Evolutionary conservation across 495 filamentous ascomycete species (phyloP), one percentile per base, ranked within the genome.

Genomic region (Clavariopsis aquatica): DNA sequence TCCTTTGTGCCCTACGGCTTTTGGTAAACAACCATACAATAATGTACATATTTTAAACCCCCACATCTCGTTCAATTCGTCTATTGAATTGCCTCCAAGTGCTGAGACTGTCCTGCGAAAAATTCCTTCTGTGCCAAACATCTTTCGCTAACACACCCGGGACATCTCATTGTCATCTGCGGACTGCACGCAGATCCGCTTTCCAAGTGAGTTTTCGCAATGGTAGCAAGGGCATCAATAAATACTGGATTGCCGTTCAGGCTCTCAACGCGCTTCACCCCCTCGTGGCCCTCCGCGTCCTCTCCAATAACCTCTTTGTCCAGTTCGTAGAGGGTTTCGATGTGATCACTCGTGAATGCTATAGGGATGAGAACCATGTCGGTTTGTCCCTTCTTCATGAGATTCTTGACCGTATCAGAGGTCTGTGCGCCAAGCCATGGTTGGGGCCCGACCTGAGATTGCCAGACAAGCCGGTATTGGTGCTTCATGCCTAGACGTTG

Each of bases 351-450:
- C 0, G 95, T 99, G 72, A 99, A 99, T 10, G 95, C 95, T 61
- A 99, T 94, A 1, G 95, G 95, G 62, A 99, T 92, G 2, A 99
- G 81, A 7, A 97, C 81, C 28, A 99, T 79, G 71, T 99, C 91
- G 28, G 88, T 93, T 72, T 96, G 89, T 1, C 92, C 93, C 73
- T 94, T 91, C 71, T 89, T 85, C 57, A 98, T 87, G 71, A 96
- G 96, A 34, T 89, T 80, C 72, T 91, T 84, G 15, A 99, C 95
- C 0, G 95, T 93, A 62, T 86, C 85, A 65, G 84, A 85, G 0
- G 95, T 98, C 75, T 98, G 95, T 29, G 95, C 92, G 13, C 95
- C 95, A 5, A 98, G 84, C 95, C 95, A 99, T 19, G 95, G 89
- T 31, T 85, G 88, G 1, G 95, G 95, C 17, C 95, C 95, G 53